Evolutionary conservation across 192 early-diverging fungal genomes (phyloP).

Genomic region (Oehlia diaphana): DNA sequence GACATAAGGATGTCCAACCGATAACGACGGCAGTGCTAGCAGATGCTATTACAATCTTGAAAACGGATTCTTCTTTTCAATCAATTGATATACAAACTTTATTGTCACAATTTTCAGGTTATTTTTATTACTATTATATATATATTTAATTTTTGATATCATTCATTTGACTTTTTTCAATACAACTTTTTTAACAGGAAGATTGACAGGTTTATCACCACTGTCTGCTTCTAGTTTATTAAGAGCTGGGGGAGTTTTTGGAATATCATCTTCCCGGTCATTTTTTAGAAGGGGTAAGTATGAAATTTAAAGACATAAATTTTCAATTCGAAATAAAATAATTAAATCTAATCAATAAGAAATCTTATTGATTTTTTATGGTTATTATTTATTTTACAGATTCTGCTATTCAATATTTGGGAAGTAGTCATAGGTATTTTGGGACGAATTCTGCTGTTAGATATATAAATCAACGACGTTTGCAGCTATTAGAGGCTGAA

Average conservation of each 20-base stretch:
- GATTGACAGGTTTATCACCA: not conserved
- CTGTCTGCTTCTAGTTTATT: not conserved
- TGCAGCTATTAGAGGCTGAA: constrained; percentile 54
- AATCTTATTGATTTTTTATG: not conserved
- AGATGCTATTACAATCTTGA: constrained; percentile 6
- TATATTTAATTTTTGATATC: not conserved
- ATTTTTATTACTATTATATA: not conserved
- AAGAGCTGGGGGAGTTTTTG: not conserved
- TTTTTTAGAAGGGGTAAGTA: not conserved
- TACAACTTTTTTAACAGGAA: not conserved
- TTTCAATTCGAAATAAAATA: not conserved
- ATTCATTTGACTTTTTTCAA: not conserved
- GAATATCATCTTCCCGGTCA: not conserved
- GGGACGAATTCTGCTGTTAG: constrained; percentile 33
- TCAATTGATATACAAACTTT: not conserved
- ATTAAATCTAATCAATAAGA: too few relatives aligned
- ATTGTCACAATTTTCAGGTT: constrained; percentile 13
- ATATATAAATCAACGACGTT: constrained; percentile 44
- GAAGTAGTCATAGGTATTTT: constrained; percentile 8
- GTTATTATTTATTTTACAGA: not conserved
- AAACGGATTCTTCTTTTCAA: constrained; percentile 11
- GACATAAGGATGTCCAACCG: not conserved
- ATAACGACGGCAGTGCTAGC: not conserved
- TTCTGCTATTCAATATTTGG: not conserved
- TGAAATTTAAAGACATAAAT: too few relatives aligned